phyloP scores from a whole-genome alignment of 2,329 filamentous ascomycete genomes.

The Sporothrix luriei region DNA sequence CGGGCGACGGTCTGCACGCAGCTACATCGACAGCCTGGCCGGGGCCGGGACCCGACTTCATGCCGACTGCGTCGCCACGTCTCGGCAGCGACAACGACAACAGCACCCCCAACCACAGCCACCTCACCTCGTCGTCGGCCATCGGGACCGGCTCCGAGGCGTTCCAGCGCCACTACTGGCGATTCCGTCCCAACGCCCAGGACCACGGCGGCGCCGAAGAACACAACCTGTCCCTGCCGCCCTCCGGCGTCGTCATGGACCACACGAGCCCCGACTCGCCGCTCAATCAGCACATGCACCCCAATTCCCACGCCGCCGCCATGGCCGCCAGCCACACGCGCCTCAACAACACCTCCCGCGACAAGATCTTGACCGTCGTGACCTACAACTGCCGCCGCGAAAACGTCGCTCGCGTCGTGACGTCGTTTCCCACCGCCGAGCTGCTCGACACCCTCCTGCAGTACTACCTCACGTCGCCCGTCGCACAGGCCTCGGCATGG shows the following conservation, averaged over 20 bases:
- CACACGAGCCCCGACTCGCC: constrained; percentile 10
- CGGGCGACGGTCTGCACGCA: not conserved
- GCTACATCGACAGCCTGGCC: too few relatives aligned
- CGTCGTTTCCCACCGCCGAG: not conserved
- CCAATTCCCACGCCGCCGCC: not conserved
- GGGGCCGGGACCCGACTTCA: not conserved
- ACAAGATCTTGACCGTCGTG: constrained; percentile 10
- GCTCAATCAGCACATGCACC: not conserved
- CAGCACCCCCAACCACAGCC: not conserved
- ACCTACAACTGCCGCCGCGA: constrained; percentile 4
- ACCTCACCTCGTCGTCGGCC: not conserved
- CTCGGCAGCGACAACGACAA: not conserved
- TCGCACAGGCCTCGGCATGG: not conserved
- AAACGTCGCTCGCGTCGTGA: not conserved
- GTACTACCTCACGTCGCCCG: not conserved
- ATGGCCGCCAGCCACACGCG: not conserved
- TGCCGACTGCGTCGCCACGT: not conserved
- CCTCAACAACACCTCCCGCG: not conserved
- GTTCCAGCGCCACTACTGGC: constrained; percentile 17
- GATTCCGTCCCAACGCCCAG: not conserved
- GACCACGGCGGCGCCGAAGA: constrained; percentile 9
- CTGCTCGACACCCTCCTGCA: not conserved
- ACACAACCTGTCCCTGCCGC: constrained; percentile 7
- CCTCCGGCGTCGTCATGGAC: not conserved
- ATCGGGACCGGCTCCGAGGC: constrained; percentile 15